A percentile compares a stretch with the other conserved stretches of the same genome.
These are phyloP conservation scores for Eudorina sp. DNA, from an alignment of 139 green algal species.

Conservation along the genomic window DNA sequence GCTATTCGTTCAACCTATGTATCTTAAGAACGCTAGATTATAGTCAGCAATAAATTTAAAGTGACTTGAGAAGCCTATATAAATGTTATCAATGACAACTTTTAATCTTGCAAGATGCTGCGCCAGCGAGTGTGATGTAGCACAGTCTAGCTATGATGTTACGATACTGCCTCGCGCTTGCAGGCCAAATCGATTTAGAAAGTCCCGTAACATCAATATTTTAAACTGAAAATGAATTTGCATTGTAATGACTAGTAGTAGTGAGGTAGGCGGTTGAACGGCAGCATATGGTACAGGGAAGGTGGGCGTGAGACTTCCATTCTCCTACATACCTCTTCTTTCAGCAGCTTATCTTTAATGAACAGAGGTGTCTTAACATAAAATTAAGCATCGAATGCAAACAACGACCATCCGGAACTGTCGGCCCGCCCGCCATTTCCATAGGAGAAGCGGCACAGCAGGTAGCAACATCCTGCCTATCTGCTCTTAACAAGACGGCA, in stretches of 20 bases:
- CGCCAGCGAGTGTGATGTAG: not conserved
- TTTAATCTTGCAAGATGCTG: not conserved
- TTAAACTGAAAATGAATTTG: not conserved
- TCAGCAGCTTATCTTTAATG: too few species aligned
- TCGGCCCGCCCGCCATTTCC: not conserved
- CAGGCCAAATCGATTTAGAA: too few species aligned
- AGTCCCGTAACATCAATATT: too few species aligned
- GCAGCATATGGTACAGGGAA: conserved; percentile 9
- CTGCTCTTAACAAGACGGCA: too few species aligned
- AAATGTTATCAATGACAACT: not conserved
- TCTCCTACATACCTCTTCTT: not conserved
- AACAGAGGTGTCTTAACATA: too few species aligned
- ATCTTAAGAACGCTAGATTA: not conserved
- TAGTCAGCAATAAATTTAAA: not conserved
- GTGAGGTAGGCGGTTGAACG: conserved; percentile 1
- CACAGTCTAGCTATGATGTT: conserved; percentile 23
- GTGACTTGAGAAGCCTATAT: not conserved
- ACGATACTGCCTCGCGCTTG: not conserved
- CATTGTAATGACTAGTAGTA: not conserved
- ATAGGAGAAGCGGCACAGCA: not conserved
- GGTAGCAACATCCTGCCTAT: too few species aligned
- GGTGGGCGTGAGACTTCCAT: conserved; percentile 4
- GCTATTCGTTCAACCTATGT: too few species aligned
- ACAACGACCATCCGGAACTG: too few species aligned
- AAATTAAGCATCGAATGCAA: too few species aligned